Percentiles rank a stretch among this genome's conserved stretches.
phyloP scores from a whole-genome alignment of 2,329 filamentous ascomycete species.

The Verticillium nonalfalfae region DNA sequence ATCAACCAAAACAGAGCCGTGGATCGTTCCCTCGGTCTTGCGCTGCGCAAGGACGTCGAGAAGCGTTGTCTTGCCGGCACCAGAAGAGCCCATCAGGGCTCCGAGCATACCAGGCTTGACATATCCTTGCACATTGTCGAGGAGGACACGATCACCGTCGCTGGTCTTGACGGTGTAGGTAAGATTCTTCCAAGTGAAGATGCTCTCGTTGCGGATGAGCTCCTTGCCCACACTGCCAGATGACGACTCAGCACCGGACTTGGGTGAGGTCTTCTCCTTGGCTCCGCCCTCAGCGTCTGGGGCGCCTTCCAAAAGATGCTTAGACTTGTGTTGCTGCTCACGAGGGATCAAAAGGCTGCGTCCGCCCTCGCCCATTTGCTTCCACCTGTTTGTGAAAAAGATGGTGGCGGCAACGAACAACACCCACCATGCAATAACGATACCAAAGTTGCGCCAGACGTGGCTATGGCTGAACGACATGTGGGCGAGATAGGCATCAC shows the following conservation, averaged over 20 bases:
- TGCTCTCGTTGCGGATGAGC: not conserved
- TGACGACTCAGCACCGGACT: not conserved
- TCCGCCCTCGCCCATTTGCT: not conserved
- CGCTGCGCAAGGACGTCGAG: slow-evolving; percentile 63
- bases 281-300: not conserved
- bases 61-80: slow-evolving; percentile 26
- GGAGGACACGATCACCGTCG: slow-evolving; percentile 45
- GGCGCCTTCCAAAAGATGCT: not conserved
- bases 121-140: slow-evolving; percentile 63
- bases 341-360: not conserved
- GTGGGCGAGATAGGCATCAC: slow-evolving; percentile 2
- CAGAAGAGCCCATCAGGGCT: slow-evolving; percentile 46
- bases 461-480: slow-evolving; percentile 8
- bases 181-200: slow-evolving; percentile 7
- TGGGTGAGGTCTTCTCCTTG: not conserved
- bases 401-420: slow-evolving; percentile 3
- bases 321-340: not conserved
- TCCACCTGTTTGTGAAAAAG: not conserved
- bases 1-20: slow-evolving; percentile 14
- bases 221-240: not conserved
- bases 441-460: slow-evolving; percentile 14
- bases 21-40: slow-evolving; percentile 25
- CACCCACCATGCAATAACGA: slow-evolving; percentile 9
- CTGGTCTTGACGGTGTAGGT: slow-evolving; percentile 3
- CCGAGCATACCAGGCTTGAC: slow-evolving; percentile 63